A percentile compares a stretch with the other conserved stretches of the same genome.
Conservation (phyloP, 805 yeast species). For the Nadsonia fulvescens region DNA sequence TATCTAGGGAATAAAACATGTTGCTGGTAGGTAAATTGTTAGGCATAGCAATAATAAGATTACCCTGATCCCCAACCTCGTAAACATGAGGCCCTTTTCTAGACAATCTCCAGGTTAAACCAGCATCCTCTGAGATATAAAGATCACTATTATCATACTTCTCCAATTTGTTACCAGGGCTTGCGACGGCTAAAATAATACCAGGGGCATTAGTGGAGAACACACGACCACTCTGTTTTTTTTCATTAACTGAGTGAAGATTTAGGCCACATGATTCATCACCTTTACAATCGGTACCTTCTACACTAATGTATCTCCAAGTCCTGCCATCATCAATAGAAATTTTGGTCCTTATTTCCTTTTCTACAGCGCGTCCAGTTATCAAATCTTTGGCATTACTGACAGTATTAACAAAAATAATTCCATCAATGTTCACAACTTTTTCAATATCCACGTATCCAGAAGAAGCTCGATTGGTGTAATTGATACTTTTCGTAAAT, state of each 20-base stretch:
- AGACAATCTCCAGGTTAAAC: constrained; percentile 47
- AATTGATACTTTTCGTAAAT: constrained; percentile 27
- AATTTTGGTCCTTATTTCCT: constrained; percentile 17
- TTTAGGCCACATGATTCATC: constrained; percentile 17
- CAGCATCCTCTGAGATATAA: constrained; percentile 60
- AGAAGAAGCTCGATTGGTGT: constrained; percentile 12
- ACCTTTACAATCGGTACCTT: constrained; percentile 14
- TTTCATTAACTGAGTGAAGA: no score
- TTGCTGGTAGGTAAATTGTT: constrained; percentile 20
- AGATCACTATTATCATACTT: constrained; percentile 24
- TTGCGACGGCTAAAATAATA: constrained; percentile 26
- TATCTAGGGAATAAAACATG: constrained; percentile 44
- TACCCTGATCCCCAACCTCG: constrained; percentile 65
- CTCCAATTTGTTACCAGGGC: constrained; percentile 16
- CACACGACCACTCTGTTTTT: no score
- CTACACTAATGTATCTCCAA: constrained; percentile 17
- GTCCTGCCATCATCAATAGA: constrained; percentile 23
- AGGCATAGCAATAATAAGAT: constrained; percentile 38
- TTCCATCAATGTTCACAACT: constrained; percentile 40
- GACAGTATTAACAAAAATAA: constrained; percentile 32
- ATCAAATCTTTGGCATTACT: constrained; percentile 12
- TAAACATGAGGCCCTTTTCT: constrained; percentile 34
- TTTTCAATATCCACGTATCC: constrained; percentile 27
- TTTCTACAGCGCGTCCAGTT: constrained; percentile 6
- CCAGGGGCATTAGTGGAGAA: constrained; percentile 27